These are phyloP conservation scores for Vinca major DNA, from an alignment of 305 asterid genomes.

Conservation along the genomic window DNA sequence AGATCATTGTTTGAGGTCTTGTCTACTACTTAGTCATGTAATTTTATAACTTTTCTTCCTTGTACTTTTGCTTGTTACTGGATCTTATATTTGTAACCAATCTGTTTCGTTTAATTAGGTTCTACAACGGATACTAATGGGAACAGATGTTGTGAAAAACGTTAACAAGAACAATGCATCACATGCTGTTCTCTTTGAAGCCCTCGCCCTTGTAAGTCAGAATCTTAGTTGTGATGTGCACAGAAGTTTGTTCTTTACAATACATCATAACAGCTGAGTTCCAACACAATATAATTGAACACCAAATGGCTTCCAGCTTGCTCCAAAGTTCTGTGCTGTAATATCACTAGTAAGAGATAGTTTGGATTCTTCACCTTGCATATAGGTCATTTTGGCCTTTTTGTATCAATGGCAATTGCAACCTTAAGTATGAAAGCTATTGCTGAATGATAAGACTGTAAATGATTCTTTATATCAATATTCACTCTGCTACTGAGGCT, in stretches of 20 bases:
- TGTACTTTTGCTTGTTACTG: conserved; percentile 3
- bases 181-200: conserved; percentile 98
- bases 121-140: conserved; percentile 92
- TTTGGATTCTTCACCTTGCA: too few relatives aligned
- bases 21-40: conserved; percentile 8
- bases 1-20: conserved; percentile 88
- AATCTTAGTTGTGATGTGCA: conserved; percentile 4
- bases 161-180: conserved; percentile 99
- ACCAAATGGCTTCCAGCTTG: too few relatives aligned
- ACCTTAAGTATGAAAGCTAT: not conserved
- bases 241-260: too few relatives aligned
- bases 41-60: not conserved
- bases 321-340: too few relatives aligned
- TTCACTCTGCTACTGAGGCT: not conserved
- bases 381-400: not conserved
- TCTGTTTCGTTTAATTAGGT: conserved; percentile 39
- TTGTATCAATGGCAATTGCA: not conserved
- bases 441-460: not conserved
- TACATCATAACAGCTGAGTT: too few relatives aligned
- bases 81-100: conserved; percentile 1
- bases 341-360: too few relatives aligned
- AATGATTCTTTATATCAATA: not conserved
- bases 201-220: conserved; percentile 94
- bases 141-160: conserved; percentile 98
- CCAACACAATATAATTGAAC: too few relatives aligned